phyloP scores from a whole-genome alignment of 2,329 filamentous ascomycete species.

The Esteya vermicola region DNA sequence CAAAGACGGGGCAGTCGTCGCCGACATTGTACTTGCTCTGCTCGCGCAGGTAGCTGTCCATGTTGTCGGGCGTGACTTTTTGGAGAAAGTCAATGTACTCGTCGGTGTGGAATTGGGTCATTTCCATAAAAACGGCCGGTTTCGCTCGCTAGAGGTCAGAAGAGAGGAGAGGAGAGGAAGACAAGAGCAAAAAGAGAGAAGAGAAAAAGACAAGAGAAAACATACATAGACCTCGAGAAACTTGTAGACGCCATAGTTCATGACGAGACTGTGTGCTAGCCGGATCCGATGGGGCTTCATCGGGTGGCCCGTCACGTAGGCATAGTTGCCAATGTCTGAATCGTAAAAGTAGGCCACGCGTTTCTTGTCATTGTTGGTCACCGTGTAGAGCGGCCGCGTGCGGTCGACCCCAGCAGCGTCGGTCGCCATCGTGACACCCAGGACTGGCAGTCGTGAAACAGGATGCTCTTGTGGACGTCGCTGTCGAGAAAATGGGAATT shows the following conservation, averaged over 20 bases:
- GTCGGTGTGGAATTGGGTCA: slow-evolving; percentile 86
- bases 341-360: slow-evolving; percentile 98
- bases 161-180: slow-evolving; percentile 3
- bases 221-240: slow-evolving; percentile 93
- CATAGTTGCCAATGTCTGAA: slow-evolving; percentile 95
- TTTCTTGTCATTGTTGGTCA: slow-evolving; percentile 39
- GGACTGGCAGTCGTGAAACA: not conserved
- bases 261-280: slow-evolving; percentile 85
- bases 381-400: slow-evolving; percentile 30
- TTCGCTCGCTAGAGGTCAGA: slow-evolving; percentile 52
- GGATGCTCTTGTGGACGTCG: too few relatives aligned
- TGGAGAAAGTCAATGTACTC: slow-evolving; percentile 92
- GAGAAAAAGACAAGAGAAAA: slow-evolving; percentile 3
- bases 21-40: slow-evolving; percentile 90
- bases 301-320: slow-evolving; percentile 89
- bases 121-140: slow-evolving; percentile 75
- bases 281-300: slow-evolving; percentile 98
- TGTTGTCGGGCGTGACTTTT: slow-evolving; percentile 96
- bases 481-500: not conserved
- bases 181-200: slow-evolving; percentile 21
- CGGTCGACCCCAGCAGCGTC: slow-evolving; percentile 23
- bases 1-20: slow-evolving; percentile 94
- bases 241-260: slow-evolving; percentile 91
- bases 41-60: slow-evolving; percentile 84
- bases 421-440: slow-evolving; percentile 12